A percentile compares a stretch with the other conserved stretches of the same genome.
phyloP scores from a whole-genome alignment of 805 yeast species.

The Hyphopichia homilentoma region DNA sequence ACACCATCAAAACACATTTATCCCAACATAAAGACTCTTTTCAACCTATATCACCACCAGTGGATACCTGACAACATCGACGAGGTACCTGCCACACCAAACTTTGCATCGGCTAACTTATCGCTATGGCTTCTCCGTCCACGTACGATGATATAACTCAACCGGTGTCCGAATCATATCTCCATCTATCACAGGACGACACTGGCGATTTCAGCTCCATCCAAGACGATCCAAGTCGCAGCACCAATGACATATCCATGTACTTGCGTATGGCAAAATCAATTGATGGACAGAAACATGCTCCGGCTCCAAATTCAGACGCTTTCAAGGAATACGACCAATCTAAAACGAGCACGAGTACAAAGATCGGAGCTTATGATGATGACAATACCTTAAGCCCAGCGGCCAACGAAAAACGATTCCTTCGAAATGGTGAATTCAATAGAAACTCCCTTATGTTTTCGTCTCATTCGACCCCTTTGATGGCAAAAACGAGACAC shows the following conservation, averaged over 20 bases:
- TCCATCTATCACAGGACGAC: constrained; percentile 23
- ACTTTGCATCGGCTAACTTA: too few relatives aligned
- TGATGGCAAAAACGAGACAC: constrained; percentile 4
- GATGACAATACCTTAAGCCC: not conserved
- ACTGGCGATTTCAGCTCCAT: constrained; percentile 7
- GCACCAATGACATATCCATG: constrained; percentile 6
- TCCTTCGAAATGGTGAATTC: too few relatives aligned
- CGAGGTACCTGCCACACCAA: too few relatives aligned
- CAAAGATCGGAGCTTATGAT: not conserved
- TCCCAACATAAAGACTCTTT: too few relatives aligned
- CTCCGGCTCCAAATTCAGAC: too few relatives aligned
- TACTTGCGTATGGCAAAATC: constrained; percentile 2
- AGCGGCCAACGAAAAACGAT: too few relatives aligned
- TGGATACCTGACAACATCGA: too few relatives aligned
- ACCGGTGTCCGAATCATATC: constrained; percentile 28
- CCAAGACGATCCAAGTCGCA: constrained; percentile 6
- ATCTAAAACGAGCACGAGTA: not conserved
- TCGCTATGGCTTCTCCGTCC: not conserved
- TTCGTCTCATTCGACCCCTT: constrained; percentile 25
- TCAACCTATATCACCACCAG: too few relatives aligned
- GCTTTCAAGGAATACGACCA: not conserved
- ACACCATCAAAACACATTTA: too few relatives aligned
- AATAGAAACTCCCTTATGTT: too few relatives aligned
- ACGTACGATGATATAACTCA: constrained; percentile 17
- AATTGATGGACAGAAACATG: constrained; percentile 1